These are phyloP conservation scores for Dendrobium nobile DNA, from an alignment of 106 monocot species.

Conservation along the genomic window DNA sequence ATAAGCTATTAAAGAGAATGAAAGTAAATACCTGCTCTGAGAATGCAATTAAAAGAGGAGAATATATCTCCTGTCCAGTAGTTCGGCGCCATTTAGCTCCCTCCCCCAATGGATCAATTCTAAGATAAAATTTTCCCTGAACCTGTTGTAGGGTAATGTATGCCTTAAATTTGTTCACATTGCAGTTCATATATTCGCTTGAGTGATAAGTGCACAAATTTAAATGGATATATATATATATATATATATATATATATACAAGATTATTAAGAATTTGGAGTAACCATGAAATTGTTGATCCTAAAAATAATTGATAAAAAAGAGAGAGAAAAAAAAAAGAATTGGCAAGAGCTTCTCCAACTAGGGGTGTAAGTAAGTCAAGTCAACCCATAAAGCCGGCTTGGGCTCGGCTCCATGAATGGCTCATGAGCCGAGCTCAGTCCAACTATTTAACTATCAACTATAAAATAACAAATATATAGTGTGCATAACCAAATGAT, in stretches of 20 bases:
- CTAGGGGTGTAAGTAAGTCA: too few species aligned
- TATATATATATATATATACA: too few species aligned
- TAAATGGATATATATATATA: neutral
- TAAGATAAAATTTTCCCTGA: conserved; percentile 83
- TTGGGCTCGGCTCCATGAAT: too few species aligned
- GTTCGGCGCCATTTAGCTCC: conserved; percentile 93
- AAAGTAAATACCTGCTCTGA: conserved; percentile 54
- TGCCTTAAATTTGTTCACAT: neutral
- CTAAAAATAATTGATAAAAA: neutral
- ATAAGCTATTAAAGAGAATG: neutral
- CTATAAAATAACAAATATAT: neutral
- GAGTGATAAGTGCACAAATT: neutral
- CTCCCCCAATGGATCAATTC: conserved; percentile 72
- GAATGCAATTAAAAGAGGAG: conserved; percentile 89
- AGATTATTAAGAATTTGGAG: neutral
- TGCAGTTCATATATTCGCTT: neutral
- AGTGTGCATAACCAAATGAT: neutral
- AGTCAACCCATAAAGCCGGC: too few species aligned
- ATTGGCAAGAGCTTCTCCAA: neutral
- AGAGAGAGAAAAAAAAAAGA: neutral
- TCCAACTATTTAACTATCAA: too few species aligned
- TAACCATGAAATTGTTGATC: neutral
- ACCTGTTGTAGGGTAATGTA: conserved; percentile 25
- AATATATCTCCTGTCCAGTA: conserved; percentile 87
- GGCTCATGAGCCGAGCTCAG: too few species aligned